Conservation (phyloP, 306 rosid species). For the Gastrolobium bilobum region DNA sequence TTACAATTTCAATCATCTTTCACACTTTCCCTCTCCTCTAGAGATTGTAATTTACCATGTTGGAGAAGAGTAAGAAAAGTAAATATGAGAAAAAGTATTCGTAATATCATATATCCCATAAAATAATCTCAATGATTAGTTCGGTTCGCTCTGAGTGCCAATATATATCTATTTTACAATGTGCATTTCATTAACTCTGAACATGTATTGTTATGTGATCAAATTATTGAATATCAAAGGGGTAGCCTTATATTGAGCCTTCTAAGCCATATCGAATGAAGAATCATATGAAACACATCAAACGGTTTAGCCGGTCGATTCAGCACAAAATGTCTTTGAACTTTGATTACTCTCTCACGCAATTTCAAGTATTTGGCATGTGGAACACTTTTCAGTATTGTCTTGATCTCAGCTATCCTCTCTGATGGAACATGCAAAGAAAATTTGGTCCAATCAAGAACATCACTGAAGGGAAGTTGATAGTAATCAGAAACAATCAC, state of each 20-base stretch:
- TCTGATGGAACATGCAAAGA: slow-evolving; percentile 60
- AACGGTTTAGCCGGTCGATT: slow-evolving; percentile 68
- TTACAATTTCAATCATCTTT: too few species aligned
- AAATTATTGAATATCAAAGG: neutral
- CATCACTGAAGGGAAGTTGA: slow-evolving; percentile 70
- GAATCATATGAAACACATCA: slow-evolving; percentile 77
- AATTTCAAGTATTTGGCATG: slow-evolving; percentile 55
- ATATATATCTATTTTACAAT: neutral
- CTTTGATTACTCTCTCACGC: slow-evolving; percentile 57
- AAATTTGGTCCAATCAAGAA: slow-evolving; percentile 74
- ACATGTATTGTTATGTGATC: neutral
- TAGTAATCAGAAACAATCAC: slow-evolving; percentile 71
- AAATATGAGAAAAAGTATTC: too few species aligned
- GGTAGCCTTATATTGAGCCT: slow-evolving; percentile 61
- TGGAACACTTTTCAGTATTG: slow-evolving; percentile 54
- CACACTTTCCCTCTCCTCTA: too few species aligned
- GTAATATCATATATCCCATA: too few species aligned
- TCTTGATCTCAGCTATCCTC: slow-evolving; percentile 67
- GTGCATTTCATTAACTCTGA: neutral
- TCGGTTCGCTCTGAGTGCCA: too few species aligned
- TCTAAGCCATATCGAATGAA: slow-evolving; percentile 83
- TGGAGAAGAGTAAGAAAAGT: too few species aligned
- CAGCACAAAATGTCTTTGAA: slow-evolving; percentile 66
- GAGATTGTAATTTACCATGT: too few species aligned
- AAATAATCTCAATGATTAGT: too few species aligned